Evolutionary conservation across 805 yeast species (phyloP).

Genomic region (Ascoidea tarda): DNA sequence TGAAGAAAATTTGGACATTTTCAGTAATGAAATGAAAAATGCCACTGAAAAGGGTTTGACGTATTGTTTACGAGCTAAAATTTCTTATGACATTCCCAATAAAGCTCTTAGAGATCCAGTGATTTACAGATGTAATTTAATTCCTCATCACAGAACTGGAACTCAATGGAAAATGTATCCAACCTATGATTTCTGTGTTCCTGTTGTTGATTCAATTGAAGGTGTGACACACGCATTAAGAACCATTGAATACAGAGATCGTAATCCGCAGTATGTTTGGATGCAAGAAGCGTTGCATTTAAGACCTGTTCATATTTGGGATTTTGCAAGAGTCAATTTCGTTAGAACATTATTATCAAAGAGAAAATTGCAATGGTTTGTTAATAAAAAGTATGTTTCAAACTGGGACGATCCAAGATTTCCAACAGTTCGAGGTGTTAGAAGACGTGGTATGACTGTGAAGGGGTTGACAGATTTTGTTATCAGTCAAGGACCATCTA

Average conservation of each 20-base stretch:
- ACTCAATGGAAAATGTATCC: constrained; percentile 92
- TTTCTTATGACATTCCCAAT: constrained; percentile 81
- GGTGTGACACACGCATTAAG: constrained; percentile 97
- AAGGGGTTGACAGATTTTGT: constrained; percentile 94
- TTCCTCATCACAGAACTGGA: constrained; percentile 98
- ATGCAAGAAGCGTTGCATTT: constrained; percentile 66
- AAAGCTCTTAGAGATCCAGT: constrained; percentile 97
- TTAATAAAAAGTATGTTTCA: constrained; percentile 72
- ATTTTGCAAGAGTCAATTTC: constrained; percentile 93
- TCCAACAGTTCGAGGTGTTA: constrained; percentile 98
- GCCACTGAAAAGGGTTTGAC: constrained; percentile 89
- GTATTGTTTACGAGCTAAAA: constrained; percentile 93
- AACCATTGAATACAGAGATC: constrained; percentile 97
- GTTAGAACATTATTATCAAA: constrained; percentile 90
- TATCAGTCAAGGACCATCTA: constrained; percentile 94
- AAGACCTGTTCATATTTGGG: constrained; percentile 96
- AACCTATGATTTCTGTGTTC: constrained; percentile 97
- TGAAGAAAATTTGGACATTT: constrained; percentile 80
- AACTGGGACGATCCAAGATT: constrained; percentile 99
- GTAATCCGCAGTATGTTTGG: constrained; percentile 98
- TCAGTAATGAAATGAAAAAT: constrained; percentile 83
- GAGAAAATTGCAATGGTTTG: constrained; percentile 99
- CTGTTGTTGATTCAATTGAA: constrained; percentile 88
- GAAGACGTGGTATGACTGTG: constrained; percentile 99
- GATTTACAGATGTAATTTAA: constrained; percentile 90